Conservation (phyloP, 2,329 filamentous ascomycete species). For the Colletotrichum simmondsii region DNA sequence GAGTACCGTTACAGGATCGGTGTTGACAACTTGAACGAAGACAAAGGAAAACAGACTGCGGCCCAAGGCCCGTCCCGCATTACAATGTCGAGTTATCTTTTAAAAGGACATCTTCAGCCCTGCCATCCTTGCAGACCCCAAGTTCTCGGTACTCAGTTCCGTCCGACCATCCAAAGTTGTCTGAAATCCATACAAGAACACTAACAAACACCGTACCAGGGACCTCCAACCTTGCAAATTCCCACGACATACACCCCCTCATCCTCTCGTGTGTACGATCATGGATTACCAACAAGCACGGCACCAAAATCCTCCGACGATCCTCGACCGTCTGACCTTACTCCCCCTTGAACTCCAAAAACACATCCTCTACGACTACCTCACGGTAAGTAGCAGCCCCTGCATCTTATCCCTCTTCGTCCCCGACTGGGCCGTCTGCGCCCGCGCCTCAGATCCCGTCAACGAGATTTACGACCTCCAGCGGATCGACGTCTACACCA, state of each 20-base stretch:
- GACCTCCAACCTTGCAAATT: background rate
- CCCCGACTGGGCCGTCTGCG: conserved; percentile 28
- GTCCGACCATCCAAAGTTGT: too few relatives aligned
- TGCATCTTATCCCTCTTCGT: conserved; percentile 27
- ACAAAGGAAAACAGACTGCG: conserved; percentile 4
- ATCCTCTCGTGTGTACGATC: too few relatives aligned
- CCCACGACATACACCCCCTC: background rate
- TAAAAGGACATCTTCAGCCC: background rate
- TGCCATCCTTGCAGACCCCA: background rate
- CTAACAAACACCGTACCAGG: background rate
- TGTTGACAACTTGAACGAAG: background rate
- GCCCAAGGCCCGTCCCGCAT: background rate
- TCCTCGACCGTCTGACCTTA: conserved; percentile 15
- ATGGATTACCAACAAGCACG: background rate
- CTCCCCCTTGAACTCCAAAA: too few relatives aligned
- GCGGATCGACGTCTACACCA: conserved; percentile 27
- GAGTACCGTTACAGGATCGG: background rate
- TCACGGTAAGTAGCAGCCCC: background rate
- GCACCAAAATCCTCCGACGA: background rate
- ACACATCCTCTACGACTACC: conserved; percentile 13
- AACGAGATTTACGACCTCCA: conserved; percentile 22
- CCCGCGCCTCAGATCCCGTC: conserved; percentile 7
- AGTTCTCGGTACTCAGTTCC: background rate
- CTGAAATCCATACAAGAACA: too few relatives aligned
- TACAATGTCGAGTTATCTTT: background rate